phyloP scores from a whole-genome alignment of 108 stramenopile species.

The Pseudonitzschia pungens region DNA sequence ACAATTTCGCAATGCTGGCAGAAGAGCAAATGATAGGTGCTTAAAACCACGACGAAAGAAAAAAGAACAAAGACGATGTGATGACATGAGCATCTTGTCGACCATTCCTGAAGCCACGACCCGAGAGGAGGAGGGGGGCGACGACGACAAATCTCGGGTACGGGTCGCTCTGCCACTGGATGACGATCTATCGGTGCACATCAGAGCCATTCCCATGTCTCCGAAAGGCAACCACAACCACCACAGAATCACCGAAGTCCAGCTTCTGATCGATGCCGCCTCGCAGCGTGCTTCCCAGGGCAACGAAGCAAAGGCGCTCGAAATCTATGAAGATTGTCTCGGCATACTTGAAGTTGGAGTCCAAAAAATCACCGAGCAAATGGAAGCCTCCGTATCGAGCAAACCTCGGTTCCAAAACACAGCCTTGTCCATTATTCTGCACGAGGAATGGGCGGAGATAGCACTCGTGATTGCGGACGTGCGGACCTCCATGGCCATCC shows the following conservation, averaged over 20 bases:
- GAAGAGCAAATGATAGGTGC: not conserved
- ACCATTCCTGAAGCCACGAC: constrained; percentile 1
- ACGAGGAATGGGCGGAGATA: constrained; percentile 34
- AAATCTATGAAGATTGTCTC: constrained; percentile 31
- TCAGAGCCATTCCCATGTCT: not conserved
- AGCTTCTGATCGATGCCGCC: constrained; percentile 14
- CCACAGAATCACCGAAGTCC: constrained; percentile 2
- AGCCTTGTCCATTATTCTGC: constrained; percentile 12
- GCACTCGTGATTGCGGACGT: constrained; percentile 33
- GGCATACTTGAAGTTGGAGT: constrained; percentile 18
- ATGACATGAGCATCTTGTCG: not conserved
- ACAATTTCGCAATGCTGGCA: not conserved
- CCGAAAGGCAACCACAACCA: not conserved
- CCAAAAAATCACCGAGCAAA: constrained; percentile 9
- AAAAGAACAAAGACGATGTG: not conserved
- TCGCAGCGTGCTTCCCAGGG: constrained; percentile 22
- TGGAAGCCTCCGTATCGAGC: constrained; percentile 10
- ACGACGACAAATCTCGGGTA: not conserved
- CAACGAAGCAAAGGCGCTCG: constrained; percentile 34
- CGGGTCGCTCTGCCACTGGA: not conserved
- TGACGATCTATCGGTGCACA: constrained; percentile 7
- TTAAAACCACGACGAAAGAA: not conserved
- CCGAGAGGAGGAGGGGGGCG: constrained; percentile 4
- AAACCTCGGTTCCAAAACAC: constrained; percentile 10
- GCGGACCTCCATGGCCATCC: constrained; percentile 33